Conservation (phyloP, 352 stramenopile genomes). For the Pythium dissotocum region DNA sequence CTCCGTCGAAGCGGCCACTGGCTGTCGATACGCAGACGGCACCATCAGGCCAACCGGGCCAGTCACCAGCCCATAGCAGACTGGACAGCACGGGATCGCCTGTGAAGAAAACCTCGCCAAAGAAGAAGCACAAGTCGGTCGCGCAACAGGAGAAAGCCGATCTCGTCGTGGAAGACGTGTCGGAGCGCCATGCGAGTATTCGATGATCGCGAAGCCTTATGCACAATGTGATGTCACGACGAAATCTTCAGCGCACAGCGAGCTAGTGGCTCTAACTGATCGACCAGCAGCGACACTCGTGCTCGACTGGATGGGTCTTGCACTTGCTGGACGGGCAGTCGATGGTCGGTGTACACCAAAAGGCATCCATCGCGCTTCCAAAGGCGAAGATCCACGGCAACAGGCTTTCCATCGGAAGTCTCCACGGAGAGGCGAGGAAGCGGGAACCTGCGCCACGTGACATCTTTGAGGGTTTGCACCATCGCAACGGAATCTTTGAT, state of each 20-base stretch:
- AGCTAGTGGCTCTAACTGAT: slow-evolving; percentile 12
- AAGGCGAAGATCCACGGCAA: slow-evolving; percentile 1
- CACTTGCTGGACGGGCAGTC: too few relatives aligned
- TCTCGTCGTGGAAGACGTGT: slow-evolving; percentile 21
- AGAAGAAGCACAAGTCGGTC: slow-evolving; percentile 22
- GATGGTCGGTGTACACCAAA: slow-evolving; percentile 1
- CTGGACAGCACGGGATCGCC: neutral
- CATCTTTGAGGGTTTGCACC: neutral
- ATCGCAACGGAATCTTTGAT: neutral
- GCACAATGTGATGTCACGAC: neutral
- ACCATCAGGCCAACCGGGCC: neutral
- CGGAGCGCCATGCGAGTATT: neutral
- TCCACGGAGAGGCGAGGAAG: neutral
- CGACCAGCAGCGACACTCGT: neutral
- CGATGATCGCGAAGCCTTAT: neutral
- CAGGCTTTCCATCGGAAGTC: neutral
- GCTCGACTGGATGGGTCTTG: neutral
- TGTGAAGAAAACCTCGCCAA: neutral
- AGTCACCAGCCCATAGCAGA: neutral
- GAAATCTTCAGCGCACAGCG: slow-evolving; percentile 1
- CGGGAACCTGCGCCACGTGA: slow-evolving; percentile 16
- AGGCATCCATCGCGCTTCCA: slow-evolving; percentile 12
- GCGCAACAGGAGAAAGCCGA: neutral
- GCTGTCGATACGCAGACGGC: neutral
- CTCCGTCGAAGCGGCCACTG: neutral